A percentile compares a stretch with the other conserved stretches of the same genome.
Conservation (phyloP, 345 rosid genomes). For the Eucalyptus victrix region DNA sequence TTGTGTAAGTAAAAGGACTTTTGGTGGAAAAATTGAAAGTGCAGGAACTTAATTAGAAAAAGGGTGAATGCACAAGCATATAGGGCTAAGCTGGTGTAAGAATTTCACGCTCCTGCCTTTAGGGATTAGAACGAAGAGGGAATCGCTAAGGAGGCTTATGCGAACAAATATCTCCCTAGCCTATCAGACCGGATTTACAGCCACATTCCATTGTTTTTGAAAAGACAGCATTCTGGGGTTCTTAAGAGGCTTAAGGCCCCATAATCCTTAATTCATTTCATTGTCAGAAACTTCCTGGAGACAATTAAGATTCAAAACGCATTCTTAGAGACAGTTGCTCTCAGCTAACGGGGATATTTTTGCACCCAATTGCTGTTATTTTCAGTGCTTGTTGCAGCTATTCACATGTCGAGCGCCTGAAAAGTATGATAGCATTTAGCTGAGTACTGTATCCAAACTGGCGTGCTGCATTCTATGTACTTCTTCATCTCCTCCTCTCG, state of each 20-base stretch:
- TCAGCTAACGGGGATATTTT: background rate
- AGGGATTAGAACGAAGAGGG: background rate
- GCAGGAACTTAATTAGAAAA: background rate
- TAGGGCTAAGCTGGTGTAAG: background rate
- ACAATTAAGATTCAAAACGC: background rate
- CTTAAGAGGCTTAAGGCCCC: background rate
- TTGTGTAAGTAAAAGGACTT: background rate
- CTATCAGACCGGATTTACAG: background rate
- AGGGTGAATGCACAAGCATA: background rate
- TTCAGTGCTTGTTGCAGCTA: background rate
- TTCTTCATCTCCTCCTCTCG: background rate
- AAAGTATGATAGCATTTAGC: background rate
- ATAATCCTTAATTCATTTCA: background rate
- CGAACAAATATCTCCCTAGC: background rate
- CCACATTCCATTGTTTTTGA: background rate
- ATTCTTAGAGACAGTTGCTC: background rate
- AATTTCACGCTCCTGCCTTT: background rate
- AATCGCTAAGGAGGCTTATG: background rate
- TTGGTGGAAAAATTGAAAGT: background rate
- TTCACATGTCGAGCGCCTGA: background rate
- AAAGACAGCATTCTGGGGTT: background rate
- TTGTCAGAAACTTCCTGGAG: background rate
- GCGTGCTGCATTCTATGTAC: background rate
- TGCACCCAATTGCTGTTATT: background rate
- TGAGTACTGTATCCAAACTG: background rate